Percentiles rank a stretch among this genome's conserved stretches.
These are phyloP conservation scores for Fusarium mundagurra DNA, from an alignment of 2,329 filamentous ascomycete species.

Conservation along the genomic window DNA sequence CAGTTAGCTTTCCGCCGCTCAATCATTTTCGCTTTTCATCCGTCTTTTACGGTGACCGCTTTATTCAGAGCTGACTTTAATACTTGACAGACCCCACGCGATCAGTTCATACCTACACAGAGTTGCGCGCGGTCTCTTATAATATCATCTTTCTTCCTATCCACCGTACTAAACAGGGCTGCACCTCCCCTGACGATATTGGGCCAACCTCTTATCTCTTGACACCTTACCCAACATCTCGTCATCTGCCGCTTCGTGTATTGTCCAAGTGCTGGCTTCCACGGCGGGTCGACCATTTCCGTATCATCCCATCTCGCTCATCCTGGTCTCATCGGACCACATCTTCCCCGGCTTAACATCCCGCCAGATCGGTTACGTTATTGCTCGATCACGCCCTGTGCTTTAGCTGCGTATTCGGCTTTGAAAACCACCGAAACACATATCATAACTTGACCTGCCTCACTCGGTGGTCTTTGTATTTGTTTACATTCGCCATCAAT, in stretches of 20 bases:
- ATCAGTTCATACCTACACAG: slow-evolving; percentile 7
- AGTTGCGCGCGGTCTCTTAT: slow-evolving; percentile 5
- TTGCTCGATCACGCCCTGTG: slow-evolving; percentile 29
- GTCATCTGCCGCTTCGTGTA: slow-evolving; percentile 18
- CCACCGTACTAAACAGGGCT: background rate
- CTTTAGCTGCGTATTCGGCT: slow-evolving; percentile 33
- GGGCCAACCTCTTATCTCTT: slow-evolving; percentile 2
- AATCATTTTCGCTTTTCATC: slow-evolving; percentile 9
- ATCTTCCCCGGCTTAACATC: slow-evolving; percentile 29
- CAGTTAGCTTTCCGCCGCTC: slow-evolving; percentile 16
- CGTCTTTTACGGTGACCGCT: slow-evolving; percentile 33
- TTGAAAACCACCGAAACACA: slow-evolving; percentile 24
- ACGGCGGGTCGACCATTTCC: slow-evolving; percentile 20
- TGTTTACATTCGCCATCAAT: background rate
- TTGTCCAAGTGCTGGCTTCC: slow-evolving; percentile 38
- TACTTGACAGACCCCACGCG: slow-evolving; percentile 21
- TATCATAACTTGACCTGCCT: slow-evolving; percentile 27
- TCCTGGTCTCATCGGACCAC: slow-evolving; percentile 44
- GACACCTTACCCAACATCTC: slow-evolving; percentile 5
- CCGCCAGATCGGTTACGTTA: slow-evolving; percentile 39
- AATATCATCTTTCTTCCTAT: background rate
- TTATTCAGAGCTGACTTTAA: slow-evolving; percentile 34
- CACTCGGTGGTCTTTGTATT: background rate
- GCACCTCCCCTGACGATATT: slow-evolving; percentile 2
- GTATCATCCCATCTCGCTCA: slow-evolving; percentile 38